phyloP scores from a whole-genome alignment of 2,329 filamentous ascomycete genomes.

The Xylaria sp. region DNA sequence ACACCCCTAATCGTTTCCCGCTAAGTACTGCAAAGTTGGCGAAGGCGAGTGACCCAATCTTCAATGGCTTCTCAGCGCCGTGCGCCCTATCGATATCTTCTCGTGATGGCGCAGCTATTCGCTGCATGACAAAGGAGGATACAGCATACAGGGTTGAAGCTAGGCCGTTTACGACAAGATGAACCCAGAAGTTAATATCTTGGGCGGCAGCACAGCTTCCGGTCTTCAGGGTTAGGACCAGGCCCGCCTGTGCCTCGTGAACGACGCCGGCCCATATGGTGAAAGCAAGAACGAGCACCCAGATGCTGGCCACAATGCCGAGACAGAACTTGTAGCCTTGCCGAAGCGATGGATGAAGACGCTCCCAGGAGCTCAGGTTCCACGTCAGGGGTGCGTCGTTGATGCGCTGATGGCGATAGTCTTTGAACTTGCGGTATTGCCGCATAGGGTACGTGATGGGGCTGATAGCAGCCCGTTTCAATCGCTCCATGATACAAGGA shows the following conservation, averaged over 20 bases:
- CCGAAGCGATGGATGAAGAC: conserved; percentile 1
- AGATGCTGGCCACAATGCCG: background rate
- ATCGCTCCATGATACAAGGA: no score
- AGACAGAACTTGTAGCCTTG: conserved; percentile 3
- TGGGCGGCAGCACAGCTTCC: background rate
- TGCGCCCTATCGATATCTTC: conserved; percentile 4
- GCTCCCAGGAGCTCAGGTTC: background rate
- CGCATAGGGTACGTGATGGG: no score
- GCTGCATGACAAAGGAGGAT: conserved; percentile 2
- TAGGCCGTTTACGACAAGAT: background rate
- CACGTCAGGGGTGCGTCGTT: background rate
- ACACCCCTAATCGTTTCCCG: background rate
- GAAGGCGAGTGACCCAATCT: background rate
- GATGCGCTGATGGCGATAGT: no score
- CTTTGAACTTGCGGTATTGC: no score
- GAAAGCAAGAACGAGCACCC: background rate
- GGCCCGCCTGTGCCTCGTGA: background rate
- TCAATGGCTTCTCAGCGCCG: background rate
- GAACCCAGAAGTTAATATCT: conserved; percentile 4
- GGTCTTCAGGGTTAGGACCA: background rate
- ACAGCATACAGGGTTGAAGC: background rate
- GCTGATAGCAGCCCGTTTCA: no score
- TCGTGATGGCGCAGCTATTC: background rate
- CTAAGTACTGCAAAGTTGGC: background rate
- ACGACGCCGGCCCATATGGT: background rate